Conservation (phyloP, 805 yeast genomes). For the Wickerhamiella occidentalis region DNA sequence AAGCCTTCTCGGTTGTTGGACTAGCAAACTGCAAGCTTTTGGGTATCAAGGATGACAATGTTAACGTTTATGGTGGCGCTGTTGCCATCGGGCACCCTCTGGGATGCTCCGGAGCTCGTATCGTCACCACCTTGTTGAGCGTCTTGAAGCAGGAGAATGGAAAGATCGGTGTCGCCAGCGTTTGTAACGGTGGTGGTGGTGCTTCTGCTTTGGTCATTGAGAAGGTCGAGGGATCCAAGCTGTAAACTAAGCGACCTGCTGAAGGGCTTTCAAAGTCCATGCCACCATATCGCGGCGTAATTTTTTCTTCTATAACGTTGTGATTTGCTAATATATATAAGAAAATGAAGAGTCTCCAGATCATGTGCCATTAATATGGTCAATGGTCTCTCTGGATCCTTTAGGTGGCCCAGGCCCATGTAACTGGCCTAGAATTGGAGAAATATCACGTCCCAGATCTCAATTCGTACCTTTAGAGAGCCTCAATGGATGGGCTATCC, state of each 20-base stretch:
- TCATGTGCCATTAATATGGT: too few species aligned
- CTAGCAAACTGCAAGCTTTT: conserved; percentile 72
- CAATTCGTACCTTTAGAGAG: too few species aligned
- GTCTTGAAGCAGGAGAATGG: conserved; percentile 77
- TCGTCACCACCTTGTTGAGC: conserved; percentile 72
- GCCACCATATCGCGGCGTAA: background rate
- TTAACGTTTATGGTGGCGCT: conserved; percentile 93
- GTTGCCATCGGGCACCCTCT: conserved; percentile 94
- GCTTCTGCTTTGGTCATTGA: conserved; percentile 88
- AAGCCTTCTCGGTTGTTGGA: conserved; percentile 96
- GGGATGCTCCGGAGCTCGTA: conserved; percentile 93
- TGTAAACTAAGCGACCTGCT: background rate
- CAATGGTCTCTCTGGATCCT: too few species aligned
- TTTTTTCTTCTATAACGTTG: background rate
- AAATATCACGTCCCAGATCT: too few species aligned
- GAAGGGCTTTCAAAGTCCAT: background rate
- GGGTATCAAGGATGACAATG: conserved; percentile 45
- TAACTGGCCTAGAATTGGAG: too few species aligned
- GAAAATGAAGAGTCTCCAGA: too few species aligned
- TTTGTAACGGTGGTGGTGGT: conserved; percentile 99
- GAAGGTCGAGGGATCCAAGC: conserved; percentile 26
- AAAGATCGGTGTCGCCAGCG: conserved; percentile 85
- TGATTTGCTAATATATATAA: background rate
- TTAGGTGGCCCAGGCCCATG: too few species aligned
- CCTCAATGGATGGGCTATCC: too few species aligned